Conservation (phyloP, 371 early-diverging fungal genomes). For the Apophysomyces ossiformis region DNA sequence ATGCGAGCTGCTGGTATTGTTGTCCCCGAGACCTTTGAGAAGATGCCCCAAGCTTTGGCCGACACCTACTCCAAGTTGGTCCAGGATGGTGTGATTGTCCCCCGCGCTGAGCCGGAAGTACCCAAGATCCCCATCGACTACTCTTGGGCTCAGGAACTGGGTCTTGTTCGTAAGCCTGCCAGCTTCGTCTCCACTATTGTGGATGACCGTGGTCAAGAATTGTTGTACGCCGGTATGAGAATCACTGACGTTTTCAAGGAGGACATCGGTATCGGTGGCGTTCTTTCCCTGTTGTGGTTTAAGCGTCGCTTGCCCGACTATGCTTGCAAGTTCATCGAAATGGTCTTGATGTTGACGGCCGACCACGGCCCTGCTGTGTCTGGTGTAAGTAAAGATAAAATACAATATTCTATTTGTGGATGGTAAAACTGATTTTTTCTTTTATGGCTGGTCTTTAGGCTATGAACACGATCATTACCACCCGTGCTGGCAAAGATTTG, state of each 20-base stretch:
- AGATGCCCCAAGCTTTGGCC: conserved; percentile 83
- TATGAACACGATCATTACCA: conserved; percentile 98
- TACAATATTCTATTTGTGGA: too few species aligned
- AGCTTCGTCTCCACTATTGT: conserved; percentile 97
- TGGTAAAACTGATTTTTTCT: too few species aligned
- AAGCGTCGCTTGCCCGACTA: conserved; percentile 95
- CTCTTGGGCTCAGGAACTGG: conserved; percentile 98
- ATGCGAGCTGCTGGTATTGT: conserved; percentile 88
- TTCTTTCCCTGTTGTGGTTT: conserved; percentile 96
- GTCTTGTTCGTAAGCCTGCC: conserved; percentile 98
- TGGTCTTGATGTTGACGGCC: conserved; percentile 98
- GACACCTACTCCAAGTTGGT: conserved; percentile 82
- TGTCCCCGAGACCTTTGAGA: conserved; percentile 96
- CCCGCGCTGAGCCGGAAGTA: conserved; percentile 86
- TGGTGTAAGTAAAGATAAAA: conserved; percentile 41
- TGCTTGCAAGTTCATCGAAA: conserved; percentile 97
- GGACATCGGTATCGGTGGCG: conserved; percentile 97
- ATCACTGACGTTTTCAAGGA: conserved; percentile 98
- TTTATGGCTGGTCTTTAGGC: conserved; percentile 53
- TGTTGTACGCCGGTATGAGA: conserved; percentile 97
- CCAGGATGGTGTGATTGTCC: conserved; percentile 70
- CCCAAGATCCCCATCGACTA: conserved; percentile 99
- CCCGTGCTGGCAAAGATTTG: conserved; percentile 97
- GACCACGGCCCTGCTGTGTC: conserved; percentile 93
- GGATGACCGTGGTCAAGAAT: conserved; percentile 98